A percentile compares a stretch with the other conserved stretches of the same genome.
phyloP scores from a whole-genome alignment of 768 basidiomycete genomes.

The Polyporus arcularius region DNA sequence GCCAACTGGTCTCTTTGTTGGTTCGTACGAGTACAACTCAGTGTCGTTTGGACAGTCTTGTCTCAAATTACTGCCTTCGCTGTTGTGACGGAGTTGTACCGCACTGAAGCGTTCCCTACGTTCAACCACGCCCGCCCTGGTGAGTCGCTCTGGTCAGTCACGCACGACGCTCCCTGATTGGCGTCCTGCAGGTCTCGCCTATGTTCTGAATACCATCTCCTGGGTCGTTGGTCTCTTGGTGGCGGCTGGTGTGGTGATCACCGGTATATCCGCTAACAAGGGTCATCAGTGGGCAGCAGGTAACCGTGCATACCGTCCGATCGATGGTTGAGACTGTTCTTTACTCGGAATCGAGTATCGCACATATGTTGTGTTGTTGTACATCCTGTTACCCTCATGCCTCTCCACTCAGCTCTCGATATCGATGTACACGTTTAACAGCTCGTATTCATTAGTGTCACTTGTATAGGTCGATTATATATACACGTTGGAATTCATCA shows the following conservation, averaged over 20 bases:
- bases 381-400: neutral
- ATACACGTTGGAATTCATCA: neutral
- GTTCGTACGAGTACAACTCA: neutral
- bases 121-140: conserved; percentile 65
- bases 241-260: conserved; percentile 54
- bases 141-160: conserved; percentile 32
- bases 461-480: neutral
- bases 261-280: conserved; percentile 61
- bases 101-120: conserved; percentile 42
- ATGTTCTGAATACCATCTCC: conserved; percentile 57
- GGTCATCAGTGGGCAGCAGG: conserved; percentile 79
- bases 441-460: neutral
- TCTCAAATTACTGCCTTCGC: conserved; percentile 64
- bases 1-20: neutral
- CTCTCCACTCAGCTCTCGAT: no score
- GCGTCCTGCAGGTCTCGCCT: conserved; percentile 51
- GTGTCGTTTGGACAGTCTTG: conserved; percentile 39
- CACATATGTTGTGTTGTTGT: neutral
- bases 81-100: conserved; percentile 64
- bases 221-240: conserved; percentile 62
- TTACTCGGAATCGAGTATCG: neutral
- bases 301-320: conserved; percentile 60
- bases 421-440: neutral
- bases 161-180: neutral
- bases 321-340: conserved; percentile 20